phyloP scores from a whole-genome alignment of 345 rosid species.

The Citropsis articulata region DNA sequence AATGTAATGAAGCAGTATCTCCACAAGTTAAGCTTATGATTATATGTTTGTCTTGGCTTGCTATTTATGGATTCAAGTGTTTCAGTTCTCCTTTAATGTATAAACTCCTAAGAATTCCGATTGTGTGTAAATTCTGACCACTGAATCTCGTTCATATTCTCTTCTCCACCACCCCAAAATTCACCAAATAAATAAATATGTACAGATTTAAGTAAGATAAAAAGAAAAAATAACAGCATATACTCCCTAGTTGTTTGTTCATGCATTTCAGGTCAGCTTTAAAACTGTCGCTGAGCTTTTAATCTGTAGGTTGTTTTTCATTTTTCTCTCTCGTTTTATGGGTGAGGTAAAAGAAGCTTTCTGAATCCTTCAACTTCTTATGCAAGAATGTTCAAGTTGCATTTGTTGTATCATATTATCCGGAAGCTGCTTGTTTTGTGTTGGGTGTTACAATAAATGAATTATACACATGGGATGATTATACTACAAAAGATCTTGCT shows the following conservation, averaged over 20 bases:
- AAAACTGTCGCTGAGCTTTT: not conserved
- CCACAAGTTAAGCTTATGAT: slow-evolving; percentile 7
- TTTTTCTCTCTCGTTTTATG: not conserved
- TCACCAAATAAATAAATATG: too few relatives aligned
- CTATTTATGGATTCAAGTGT: slow-evolving; percentile 10
- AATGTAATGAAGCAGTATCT: slow-evolving; percentile 12
- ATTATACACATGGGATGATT: too few relatives aligned
- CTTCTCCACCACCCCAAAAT: too few relatives aligned
- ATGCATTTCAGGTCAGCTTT: not conserved
- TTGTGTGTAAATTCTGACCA: slow-evolving; percentile 17
- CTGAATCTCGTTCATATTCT: not conserved
- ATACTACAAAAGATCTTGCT: too few relatives aligned
- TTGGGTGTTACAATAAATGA: too few relatives aligned
- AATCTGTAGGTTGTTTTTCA: not conserved
- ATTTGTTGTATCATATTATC: too few relatives aligned
- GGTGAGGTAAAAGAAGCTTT: not conserved
- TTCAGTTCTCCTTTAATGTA: slow-evolving; percentile 1
- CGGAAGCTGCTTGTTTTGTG: too few relatives aligned
- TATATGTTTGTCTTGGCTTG: slow-evolving; percentile 10
- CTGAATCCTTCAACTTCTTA: not conserved
- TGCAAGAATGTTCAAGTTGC: not conserved
- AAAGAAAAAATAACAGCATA: too few relatives aligned
- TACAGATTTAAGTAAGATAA: too few relatives aligned
- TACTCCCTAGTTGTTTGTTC: not conserved
- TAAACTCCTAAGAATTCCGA: slow-evolving; percentile 1